A percentile compares a stretch with the other conserved stretches of the same genome.
Evolutionary conservation across 208 protist genomes (phyloP).

Genomic region (Acanthamoeba lenticulata): DNA sequence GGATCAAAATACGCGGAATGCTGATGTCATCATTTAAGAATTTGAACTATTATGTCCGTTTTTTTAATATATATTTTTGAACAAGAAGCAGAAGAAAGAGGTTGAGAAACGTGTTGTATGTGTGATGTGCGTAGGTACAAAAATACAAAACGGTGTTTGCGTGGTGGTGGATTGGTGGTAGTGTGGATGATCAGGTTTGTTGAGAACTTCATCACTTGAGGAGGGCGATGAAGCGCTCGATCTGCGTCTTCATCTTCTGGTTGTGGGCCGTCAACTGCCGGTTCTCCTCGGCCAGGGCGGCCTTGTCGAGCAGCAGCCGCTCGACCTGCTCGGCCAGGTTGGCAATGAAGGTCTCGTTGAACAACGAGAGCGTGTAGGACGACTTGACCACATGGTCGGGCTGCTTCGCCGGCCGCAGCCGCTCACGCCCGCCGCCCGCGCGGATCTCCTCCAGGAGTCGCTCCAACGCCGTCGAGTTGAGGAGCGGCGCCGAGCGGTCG

Average conservation of each 20-base stretch:
- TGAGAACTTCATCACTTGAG: not conserved
- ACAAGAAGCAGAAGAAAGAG: too few relatives aligned
- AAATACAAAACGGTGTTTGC: too few relatives aligned
- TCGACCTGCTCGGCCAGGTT: constrained; percentile 7
- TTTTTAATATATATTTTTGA: too few relatives aligned
- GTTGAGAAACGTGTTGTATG: too few relatives aligned
- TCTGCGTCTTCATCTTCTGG: constrained; percentile 54
- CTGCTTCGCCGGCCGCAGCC: not conserved
- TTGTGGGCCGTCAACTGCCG: not conserved
- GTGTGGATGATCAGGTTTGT: too few relatives aligned
- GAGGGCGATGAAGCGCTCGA: constrained; percentile 18
- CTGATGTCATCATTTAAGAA: too few relatives aligned
- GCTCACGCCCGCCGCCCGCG: not conserved
- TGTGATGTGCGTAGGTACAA: too few relatives aligned
- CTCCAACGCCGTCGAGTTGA: not conserved
- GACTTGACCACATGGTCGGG: not conserved
- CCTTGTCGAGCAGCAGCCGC: not conserved
- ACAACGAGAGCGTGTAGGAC: not conserved
- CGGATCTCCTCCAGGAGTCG: not conserved
- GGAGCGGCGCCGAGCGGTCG: not conserved
- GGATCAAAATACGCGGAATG: too few relatives aligned
- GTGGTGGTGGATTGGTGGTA: too few relatives aligned
- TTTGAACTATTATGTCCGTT: too few relatives aligned
- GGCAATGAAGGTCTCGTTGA: not conserved
- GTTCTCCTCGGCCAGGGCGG: not conserved